Percentiles rank a stretch among this genome's conserved stretches.
Evolutionary conservation across 2,329 filamentous ascomycete genomes (phyloP).

Genomic region (Fusarium poae): DNA sequence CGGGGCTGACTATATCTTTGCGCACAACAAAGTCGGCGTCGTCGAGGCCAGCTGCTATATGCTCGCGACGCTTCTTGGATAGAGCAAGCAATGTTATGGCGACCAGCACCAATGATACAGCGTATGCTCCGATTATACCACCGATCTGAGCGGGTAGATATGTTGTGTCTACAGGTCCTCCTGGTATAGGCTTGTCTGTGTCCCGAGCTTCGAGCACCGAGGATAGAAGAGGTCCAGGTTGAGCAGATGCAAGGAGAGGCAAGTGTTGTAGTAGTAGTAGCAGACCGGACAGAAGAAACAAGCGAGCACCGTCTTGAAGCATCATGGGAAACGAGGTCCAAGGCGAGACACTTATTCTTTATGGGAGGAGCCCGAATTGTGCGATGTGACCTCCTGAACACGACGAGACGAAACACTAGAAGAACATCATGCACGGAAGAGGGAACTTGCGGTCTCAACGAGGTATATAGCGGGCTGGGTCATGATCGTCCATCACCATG

Average conservation of each 20-base stretch:
- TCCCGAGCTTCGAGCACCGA: conserved; percentile 44
- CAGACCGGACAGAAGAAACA: conserved; percentile 48
- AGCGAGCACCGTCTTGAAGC: conserved; percentile 50
- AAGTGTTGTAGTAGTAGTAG: conserved; percentile 44
- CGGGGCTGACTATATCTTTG: conserved; percentile 42
- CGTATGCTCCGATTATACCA: conserved; percentile 86
- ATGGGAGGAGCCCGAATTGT: conserved; percentile 51
- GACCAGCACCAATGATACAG: conserved; percentile 80
- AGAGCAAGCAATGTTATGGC: conserved; percentile 74
- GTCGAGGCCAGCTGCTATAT: conserved; percentile 65
- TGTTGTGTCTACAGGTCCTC: conserved; percentile 68
- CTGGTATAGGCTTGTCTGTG: conserved; percentile 71
- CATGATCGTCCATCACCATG: conserved; percentile 61
- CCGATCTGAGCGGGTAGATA: conserved; percentile 86
- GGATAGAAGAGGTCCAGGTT: conserved; percentile 51
- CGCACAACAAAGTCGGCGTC: conserved; percentile 59
- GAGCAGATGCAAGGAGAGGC: conserved; percentile 46
- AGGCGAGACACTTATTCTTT: conserved; percentile 50
- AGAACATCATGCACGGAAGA: conserved; percentile 60
- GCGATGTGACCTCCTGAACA: conserved; percentile 59
- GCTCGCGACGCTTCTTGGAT: conserved; percentile 66
- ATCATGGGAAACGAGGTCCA: conserved; percentile 55
- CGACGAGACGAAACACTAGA: conserved; percentile 64
- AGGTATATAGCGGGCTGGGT: conserved; percentile 70
- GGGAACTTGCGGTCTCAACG: conserved; percentile 59